Conservation (phyloP, 2,329 filamentous ascomycete genomes). For the Trichoderma oligosporum region DNA sequence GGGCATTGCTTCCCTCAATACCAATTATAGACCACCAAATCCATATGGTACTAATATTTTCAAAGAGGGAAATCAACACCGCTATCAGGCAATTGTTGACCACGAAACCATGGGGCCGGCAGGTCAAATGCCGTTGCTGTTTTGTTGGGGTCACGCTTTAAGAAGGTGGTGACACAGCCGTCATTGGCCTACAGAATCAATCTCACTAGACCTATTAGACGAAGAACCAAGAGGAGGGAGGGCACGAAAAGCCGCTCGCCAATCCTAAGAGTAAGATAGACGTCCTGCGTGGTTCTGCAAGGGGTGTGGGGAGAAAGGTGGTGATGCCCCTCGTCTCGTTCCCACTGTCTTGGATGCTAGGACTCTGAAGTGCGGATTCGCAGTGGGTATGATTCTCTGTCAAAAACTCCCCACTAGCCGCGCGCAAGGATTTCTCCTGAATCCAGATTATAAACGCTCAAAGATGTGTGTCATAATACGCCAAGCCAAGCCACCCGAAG, state of each 20-base stretch:
- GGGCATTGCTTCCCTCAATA: not conserved
- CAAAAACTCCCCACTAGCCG: not conserved
- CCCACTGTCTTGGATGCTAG: not conserved
- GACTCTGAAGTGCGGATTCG: not conserved
- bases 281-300: slow-evolving; percentile 16
- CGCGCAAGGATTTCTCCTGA: not conserved
- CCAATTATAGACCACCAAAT: not conserved
- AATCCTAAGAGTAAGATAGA: not conserved
- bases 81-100: slow-evolving; percentile 1
- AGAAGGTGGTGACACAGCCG: not conserved
- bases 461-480: too few relatives aligned
- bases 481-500: too few relatives aligned
- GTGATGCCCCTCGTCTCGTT: slow-evolving; percentile 9
- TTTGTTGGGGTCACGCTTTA: slow-evolving; percentile 10
- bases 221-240: not conserved
- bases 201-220: not conserved
- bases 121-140: slow-evolving; percentile 6
- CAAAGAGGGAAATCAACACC: not conserved
- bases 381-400: slow-evolving; percentile 7
- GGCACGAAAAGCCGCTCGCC: slow-evolving; percentile 4
- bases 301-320: slow-evolving; percentile 14
- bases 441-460: not conserved
- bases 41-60: not conserved
- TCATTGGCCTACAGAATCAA: not conserved
- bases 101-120: slow-evolving; percentile 2